These are phyloP conservation scores for Pyrenophora tritici-repentis DNA, from an alignment of 2,329 filamentous ascomycete species.

Conservation along the genomic window DNA sequence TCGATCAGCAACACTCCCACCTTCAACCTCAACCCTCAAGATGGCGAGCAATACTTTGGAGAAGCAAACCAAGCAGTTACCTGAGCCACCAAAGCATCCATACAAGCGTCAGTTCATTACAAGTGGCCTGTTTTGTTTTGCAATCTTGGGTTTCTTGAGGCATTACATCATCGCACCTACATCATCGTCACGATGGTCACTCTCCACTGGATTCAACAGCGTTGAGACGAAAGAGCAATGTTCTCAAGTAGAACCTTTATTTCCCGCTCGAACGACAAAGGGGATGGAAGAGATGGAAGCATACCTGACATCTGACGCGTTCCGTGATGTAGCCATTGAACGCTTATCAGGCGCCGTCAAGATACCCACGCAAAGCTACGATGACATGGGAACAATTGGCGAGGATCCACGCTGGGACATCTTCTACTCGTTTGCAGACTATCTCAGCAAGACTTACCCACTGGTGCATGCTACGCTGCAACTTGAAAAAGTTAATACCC, in stretches of 20 bases:
- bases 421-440: constrained; percentile 59
- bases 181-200: constrained; percentile 19
- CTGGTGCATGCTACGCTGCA: constrained; percentile 50
- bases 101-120: constrained; percentile 6
- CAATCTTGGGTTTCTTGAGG: constrained; percentile 2
- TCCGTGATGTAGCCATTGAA: constrained; percentile 39
- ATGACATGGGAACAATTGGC: constrained; percentile 60
- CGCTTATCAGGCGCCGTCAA: constrained; percentile 56
- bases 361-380: constrained; percentile 61
- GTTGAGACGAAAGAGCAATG: constrained; percentile 23
- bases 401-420: constrained; percentile 64
- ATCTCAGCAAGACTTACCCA: constrained; percentile 38
- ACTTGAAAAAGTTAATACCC: constrained; percentile 62
- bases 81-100: neutral
- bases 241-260: constrained; percentile 35
- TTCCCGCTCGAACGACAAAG: constrained; percentile 29
- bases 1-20: neutral
- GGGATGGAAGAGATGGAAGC: constrained; percentile 36
- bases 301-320: constrained; percentile 35
- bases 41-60: constrained; percentile 21
- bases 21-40: constrained; percentile 5
- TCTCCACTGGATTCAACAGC: constrained; percentile 1
- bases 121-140: constrained; percentile 7
- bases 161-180: constrained; percentile 17
- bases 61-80: constrained; percentile 4